Percentiles rank a stretch among this genome's conserved stretches.
Evolutionary conservation across 2,329 filamentous ascomycete species (phyloP).

Genomic region (Ascochyta clinopodiicola): DNA sequence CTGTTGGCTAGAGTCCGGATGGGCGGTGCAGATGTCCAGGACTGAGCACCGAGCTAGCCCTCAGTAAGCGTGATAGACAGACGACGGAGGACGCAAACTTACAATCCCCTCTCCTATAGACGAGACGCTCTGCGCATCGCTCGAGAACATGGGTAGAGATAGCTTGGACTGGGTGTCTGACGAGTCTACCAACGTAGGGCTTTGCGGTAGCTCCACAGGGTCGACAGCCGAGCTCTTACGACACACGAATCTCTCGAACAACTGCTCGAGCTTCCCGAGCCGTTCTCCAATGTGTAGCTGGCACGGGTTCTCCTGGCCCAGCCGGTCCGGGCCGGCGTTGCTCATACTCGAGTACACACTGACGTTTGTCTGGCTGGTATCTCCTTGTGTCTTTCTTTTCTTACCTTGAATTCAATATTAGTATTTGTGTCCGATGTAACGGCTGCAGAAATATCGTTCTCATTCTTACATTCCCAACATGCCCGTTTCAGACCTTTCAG

Average conservation of each 20-base stretch:
- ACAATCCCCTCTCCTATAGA: slow-evolving; percentile 43
- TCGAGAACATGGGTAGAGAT: slow-evolving; percentile 27
- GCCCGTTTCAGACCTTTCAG: slow-evolving; percentile 37
- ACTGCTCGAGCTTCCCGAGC: slow-evolving; percentile 43
- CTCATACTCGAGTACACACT: slow-evolving; percentile 22
- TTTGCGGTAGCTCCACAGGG: slow-evolving; percentile 20
- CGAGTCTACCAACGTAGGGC: slow-evolving; percentile 28
- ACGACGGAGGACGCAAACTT: slow-evolving; percentile 15
- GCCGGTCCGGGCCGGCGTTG: slow-evolving; percentile 20
- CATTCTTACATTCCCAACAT: slow-evolving; percentile 46
- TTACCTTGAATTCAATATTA: slow-evolving; percentile 39
- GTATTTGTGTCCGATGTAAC: neutral
- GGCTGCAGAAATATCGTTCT: neutral
- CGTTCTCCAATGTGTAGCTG: slow-evolving; percentile 42
- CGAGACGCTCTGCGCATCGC: slow-evolving; percentile 34
- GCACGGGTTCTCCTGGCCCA: slow-evolving; percentile 31
- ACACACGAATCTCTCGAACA: slow-evolving; percentile 47
- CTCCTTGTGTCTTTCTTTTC: slow-evolving; percentile 32
- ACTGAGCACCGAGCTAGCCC: slow-evolving; percentile 35
- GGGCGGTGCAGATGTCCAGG: slow-evolving; percentile 42
- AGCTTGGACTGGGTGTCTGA: slow-evolving; percentile 30
- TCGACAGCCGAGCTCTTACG: slow-evolving; percentile 31
- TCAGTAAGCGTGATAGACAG: slow-evolving; percentile 17
- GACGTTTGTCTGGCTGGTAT: slow-evolving; percentile 21
- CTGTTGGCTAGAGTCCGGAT: slow-evolving; percentile 34